These are phyloP conservation scores for Fomitopsis serialis DNA, from an alignment of 768 basidiomycete species.

Conservation along the genomic window DNA sequence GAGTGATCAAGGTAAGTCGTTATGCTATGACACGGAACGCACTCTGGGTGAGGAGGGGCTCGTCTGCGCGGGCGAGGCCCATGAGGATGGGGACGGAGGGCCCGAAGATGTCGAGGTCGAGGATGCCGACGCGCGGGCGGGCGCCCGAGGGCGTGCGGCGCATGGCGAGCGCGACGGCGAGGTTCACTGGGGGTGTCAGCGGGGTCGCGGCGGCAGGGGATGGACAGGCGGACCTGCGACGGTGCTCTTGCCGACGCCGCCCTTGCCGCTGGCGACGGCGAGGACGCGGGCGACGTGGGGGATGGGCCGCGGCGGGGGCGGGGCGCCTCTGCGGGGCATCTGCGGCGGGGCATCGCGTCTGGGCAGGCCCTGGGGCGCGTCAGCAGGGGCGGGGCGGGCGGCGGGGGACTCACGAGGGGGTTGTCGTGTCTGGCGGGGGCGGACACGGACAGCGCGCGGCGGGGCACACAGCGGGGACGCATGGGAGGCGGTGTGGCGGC, in stretches of 20 bases:
- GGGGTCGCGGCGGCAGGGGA: background rate
- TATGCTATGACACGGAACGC: slow-evolving; percentile 15
- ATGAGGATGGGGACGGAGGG: slow-evolving; percentile 92
- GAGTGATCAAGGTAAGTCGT: background rate
- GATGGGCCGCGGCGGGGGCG: slow-evolving; percentile 50
- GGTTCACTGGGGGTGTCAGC: slow-evolving; percentile 52
- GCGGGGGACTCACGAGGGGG: slow-evolving; percentile 38
- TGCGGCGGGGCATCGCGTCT: slow-evolving; percentile 29
- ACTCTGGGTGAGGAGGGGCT: slow-evolving; percentile 75
- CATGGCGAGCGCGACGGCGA: slow-evolving; percentile 69
- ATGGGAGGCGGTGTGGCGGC: background rate
- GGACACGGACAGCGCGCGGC: background rate
- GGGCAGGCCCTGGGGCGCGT: slow-evolving; percentile 13
- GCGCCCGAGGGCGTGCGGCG: slow-evolving; percentile 29
- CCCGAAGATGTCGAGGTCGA: slow-evolving; percentile 95
- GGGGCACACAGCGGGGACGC: too few relatives aligned
- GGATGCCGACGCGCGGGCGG: slow-evolving; percentile 68
- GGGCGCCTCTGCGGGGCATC: slow-evolving; percentile 54
- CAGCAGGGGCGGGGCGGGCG: background rate
- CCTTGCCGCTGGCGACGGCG: slow-evolving; percentile 89
- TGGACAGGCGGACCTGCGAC: slow-evolving; percentile 59
- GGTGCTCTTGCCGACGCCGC: slow-evolving; percentile 94
- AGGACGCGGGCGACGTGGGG: slow-evolving; percentile 76
- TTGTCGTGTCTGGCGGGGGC: slow-evolving; percentile 41
- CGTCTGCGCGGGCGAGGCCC: slow-evolving; percentile 74